Conservation (phyloP, 345 rosid species). For the Populus simonii region DNA sequence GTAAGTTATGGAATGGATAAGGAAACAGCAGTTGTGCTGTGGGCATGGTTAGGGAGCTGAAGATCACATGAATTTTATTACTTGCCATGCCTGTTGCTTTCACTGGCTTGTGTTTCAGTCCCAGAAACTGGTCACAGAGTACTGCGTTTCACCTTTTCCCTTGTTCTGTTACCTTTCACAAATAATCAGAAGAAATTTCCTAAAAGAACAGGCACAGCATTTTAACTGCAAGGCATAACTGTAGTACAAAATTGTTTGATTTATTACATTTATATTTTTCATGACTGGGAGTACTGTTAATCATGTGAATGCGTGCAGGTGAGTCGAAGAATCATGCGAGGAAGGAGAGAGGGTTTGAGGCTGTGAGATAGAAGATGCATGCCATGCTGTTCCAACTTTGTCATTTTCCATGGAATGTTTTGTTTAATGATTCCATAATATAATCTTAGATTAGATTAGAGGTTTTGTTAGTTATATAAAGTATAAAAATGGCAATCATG, state of each 20-base stretch:
- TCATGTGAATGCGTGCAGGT: conserved; percentile 43
- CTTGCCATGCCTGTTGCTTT: conserved; percentile 1
- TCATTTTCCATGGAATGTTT: background rate
- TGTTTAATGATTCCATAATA: background rate
- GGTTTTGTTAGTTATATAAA: background rate
- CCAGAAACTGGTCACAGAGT: conserved; percentile 10
- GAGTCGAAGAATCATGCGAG: conserved; percentile 44
- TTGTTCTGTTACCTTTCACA: background rate
- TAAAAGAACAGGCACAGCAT: background rate
- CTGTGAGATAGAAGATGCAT: conserved; percentile 34
- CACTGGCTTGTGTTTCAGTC: background rate
- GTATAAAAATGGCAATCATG: conserved; percentile 17
- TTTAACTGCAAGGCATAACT: background rate
- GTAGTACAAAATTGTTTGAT: background rate
- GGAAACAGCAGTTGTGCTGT: background rate
- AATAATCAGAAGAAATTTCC: background rate
- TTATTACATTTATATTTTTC: background rate
- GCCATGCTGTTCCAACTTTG: conserved; percentile 18
- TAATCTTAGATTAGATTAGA: background rate
- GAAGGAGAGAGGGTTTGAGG: conserved; percentile 47
- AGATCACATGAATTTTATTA: background rate
- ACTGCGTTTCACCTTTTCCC: conserved; percentile 11
- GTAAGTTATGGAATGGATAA: background rate
- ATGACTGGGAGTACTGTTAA: background rate
- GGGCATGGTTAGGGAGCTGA: background rate